Conservation (phyloP, 148 eudicot genomes). For the Camellia granthamiana region DNA sequence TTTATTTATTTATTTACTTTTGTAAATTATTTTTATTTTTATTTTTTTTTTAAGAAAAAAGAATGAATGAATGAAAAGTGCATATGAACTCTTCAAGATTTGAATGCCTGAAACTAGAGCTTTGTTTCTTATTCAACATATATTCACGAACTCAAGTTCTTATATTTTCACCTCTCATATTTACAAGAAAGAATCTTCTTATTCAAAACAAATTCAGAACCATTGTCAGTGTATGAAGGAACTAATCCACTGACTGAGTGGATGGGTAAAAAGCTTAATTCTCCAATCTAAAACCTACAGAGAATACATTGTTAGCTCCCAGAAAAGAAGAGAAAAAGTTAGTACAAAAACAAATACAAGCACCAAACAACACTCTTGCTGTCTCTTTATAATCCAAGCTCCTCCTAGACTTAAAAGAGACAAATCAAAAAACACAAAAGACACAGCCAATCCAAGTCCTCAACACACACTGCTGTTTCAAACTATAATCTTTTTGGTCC, state of each 20-base stretch:
- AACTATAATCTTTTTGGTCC: neutral
- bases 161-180: constrained; percentile 5
- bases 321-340: neutral
- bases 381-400: too few species aligned
- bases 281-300: constrained; percentile 12
- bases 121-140: neutral
- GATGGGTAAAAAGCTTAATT: neutral
- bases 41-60: too few species aligned
- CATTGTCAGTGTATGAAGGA: neutral
- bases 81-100: neutral
- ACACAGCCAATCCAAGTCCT: neutral
- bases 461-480: neutral
- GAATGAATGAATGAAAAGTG: neutral
- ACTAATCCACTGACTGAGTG: neutral
- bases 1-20: too few species aligned
- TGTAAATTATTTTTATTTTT: too few species aligned
- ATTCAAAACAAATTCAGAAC: neutral
- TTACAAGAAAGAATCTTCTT: neutral
- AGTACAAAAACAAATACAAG: neutral
- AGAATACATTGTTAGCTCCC: constrained; percentile 3
- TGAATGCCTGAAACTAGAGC: neutral
- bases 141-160: too few species aligned
- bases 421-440: neutral
- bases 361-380: too few species aligned
- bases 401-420: too few species aligned